These are phyloP conservation scores for Penicillium subrubescens DNA, from an alignment of 495 filamentous ascomycete species.

Conservation along the genomic window DNA sequence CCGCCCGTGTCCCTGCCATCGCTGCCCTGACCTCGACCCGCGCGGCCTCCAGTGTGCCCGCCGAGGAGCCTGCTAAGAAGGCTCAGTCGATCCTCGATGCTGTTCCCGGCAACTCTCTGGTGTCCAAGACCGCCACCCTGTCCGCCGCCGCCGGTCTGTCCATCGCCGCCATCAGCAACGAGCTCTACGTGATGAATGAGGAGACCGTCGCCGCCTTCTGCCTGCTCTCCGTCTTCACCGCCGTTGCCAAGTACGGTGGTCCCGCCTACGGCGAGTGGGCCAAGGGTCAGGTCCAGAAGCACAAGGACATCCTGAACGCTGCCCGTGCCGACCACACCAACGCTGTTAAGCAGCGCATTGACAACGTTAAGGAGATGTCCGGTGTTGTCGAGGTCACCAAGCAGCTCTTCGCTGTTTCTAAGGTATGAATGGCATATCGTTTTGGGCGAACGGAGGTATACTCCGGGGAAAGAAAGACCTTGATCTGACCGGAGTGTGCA, in stretches of 20 bases:
- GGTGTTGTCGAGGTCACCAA: conserved; percentile 96
- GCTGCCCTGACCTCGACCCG: conserved; percentile 67
- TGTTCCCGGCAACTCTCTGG: conserved; percentile 78
- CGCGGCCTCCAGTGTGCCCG: conserved; percentile 72
- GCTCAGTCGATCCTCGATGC: conserved; percentile 93
- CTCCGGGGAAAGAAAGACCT: neutral
- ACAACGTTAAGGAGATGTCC: conserved; percentile 88
- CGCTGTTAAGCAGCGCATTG: conserved; percentile 91
- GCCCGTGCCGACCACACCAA: conserved; percentile 91
- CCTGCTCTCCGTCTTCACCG: conserved; percentile 85
- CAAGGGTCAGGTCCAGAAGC: conserved; percentile 79
- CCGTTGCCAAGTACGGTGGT: conserved; percentile 86
- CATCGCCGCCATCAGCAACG: conserved; percentile 96
- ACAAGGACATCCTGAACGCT: conserved; percentile 88
- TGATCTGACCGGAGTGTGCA: conserved; percentile 15
- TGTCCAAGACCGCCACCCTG: conserved; percentile 95
- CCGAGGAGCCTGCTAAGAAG: conserved; percentile 86
- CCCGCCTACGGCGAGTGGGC: conserved; percentile 94
- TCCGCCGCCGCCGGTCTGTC: conserved; percentile 88
- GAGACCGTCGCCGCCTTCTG: conserved; percentile 90
- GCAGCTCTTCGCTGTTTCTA: conserved; percentile 95
- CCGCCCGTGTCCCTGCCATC: conserved; percentile 72
- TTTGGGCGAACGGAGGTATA: neutral
- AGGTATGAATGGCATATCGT: conserved; percentile 55
- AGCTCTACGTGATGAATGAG: conserved; percentile 99